Conservation (phyloP, 1,284 basidiomycete species). For the Amylostereum chailletii region DNA sequence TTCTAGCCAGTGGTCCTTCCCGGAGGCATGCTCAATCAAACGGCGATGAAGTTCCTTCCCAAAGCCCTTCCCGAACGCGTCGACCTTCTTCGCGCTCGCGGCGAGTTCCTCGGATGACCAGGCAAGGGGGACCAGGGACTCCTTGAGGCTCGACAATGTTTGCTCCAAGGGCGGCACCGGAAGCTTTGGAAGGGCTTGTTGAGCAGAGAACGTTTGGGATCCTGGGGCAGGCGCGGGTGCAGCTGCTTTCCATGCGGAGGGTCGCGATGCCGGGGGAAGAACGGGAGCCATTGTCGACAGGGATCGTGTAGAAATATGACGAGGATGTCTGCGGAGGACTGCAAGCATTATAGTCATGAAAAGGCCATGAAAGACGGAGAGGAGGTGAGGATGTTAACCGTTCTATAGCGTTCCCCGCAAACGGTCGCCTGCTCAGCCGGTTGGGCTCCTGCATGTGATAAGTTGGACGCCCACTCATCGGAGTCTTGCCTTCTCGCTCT, state of each 20-base stretch:
- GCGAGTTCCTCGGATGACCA: constrained; percentile 48
- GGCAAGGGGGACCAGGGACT: constrained; percentile 57
- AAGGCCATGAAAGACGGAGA: too few relatives aligned
- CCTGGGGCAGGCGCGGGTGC: constrained; percentile 31
- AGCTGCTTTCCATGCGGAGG: constrained; percentile 32
- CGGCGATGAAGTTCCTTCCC: constrained; percentile 52
- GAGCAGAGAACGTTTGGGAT: constrained; percentile 28
- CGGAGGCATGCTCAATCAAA: constrained; percentile 39
- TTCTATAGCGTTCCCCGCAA: too few relatives aligned
- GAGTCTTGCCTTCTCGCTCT: too few relatives aligned
- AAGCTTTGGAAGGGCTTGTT: constrained; percentile 43
- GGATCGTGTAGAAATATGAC: not conserved
- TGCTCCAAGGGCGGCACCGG: constrained; percentile 54
- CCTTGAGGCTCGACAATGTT: constrained; percentile 53
- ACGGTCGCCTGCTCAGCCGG: too few relatives aligned
- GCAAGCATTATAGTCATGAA: too few relatives aligned
- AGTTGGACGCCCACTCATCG: too few relatives aligned
- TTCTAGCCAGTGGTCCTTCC: constrained; percentile 66
- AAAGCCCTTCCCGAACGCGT: constrained; percentile 42
- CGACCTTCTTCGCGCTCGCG: constrained; percentile 47
- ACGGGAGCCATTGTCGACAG: not conserved
- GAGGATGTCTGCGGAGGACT: too few relatives aligned
- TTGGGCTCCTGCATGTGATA: too few relatives aligned
- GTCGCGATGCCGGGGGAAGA: constrained; percentile 14
- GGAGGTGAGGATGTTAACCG: too few relatives aligned